Evolutionary conservation across 371 early-diverging fungal genomes (phyloP), one percentile per base, ranked within the genome.

Genomic region (Coemansia linderi): DNA sequence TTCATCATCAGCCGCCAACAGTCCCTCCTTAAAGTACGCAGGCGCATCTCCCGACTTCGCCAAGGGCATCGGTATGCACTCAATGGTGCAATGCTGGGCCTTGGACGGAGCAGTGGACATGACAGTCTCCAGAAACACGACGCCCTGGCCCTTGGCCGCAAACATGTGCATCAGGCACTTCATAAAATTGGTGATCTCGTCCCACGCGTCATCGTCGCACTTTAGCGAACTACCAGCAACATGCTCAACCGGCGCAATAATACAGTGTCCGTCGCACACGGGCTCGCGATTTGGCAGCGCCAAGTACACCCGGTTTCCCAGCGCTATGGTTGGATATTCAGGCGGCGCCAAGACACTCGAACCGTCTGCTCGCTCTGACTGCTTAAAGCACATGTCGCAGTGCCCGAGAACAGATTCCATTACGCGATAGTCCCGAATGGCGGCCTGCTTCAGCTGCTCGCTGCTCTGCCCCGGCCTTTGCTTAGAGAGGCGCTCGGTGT

Each of bases 181-280:
- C 91, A 94, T 92, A 74, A 96, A 97, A 73, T 96, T 97, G 85
- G 90, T 73, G 29, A 97, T 90, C 81, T 97, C 98, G 59, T 89
- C 90, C 97, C 96, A 96, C 4, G 84, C 87, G 73, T 92, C 93
- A 68, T 97, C 96, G 59, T 95, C 95, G 54, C 89, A 90, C 67
- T 93, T 92, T 29, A 97, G 82, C 5, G 89, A 68, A 24, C 79
- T 91, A 4, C 93, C 91, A 0, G 89, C 74, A 22, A 86, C 85
- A 77, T 98, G 98, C 59, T 95, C 90, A 12, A 90, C 69, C 15
- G 97, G 96, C 1, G 95, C 92, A 72, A 98, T 96, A 61, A 90
- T 72, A 80, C 96, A 95, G 63, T 95, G 95, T 1, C 93, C 95
- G 0, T 90, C 89, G 12, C 87, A 85, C 73, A 97, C 85, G 19